Evolutionary conservation across 2,329 filamentous ascomycete genomes (phyloP), one percentile per base, ranked within the genome.

Genomic region (Colletotrichum theobromicola): DNA sequence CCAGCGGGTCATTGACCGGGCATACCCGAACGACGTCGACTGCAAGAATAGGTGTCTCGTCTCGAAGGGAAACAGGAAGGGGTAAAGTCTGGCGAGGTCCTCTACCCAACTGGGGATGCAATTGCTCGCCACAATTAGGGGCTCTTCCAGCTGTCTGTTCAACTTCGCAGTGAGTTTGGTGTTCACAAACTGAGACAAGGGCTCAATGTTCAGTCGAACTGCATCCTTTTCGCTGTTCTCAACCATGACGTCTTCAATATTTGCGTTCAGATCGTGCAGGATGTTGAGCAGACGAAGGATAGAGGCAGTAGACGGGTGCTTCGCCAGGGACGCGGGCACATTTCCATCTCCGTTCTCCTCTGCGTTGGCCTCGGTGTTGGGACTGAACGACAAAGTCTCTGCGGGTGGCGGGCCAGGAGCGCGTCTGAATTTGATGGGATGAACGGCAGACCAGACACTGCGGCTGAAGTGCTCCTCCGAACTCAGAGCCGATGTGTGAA

Each of bases 161-260:
- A 99, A 90, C 86, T 99, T 99, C 2, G 97, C 97, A 0, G 97
- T 99, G 46, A 99, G 90, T 83, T 99, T 99, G 1, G 97, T 98
- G 81, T 99, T 99, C 84, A 99, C 97, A 79, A 99, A 99, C 78
- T 98, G 96, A 4, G 96, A 93, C 61, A 97, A 84, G 0, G 96
- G 94, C 83, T 98, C 96, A 2, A 93, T 89, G 64, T 94, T 94
- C 32, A 97, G 87, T 76, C 91, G 92, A 73, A 94, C 85, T 4
- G 90, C 86, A 67, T 93, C 92, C 80, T 94, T 94, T 18, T 67
- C 72, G 13, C 62, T 75, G 79, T 94, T 94, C 76, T 96, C 94
- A 4, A 94, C 90, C 76, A 98, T 84, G 5, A 98, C 94, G 81
- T 98, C 96, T 78, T 98, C 96, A 18, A 98, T 91, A 76, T 98